Evolutionary conservation across 768 basidiomycete species (phyloP), one percentile per base, ranked within the genome.

Genomic region (Collybia mongolica): DNA sequence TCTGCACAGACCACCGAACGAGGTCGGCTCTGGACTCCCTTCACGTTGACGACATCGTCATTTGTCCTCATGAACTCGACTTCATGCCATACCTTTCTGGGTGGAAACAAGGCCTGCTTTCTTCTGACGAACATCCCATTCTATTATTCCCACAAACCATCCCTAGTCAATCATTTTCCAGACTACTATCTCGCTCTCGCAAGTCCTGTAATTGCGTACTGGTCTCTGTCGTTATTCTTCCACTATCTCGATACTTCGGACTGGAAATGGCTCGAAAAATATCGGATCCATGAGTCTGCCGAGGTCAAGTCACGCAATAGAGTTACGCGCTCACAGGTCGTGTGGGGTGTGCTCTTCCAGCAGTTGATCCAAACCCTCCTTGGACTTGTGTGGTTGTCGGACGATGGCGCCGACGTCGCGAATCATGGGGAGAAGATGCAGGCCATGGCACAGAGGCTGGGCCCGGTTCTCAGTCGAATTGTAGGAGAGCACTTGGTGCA

Each of bases 251-350:
- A 99, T 70, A 69, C 72, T n/a, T 85, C 83, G 2, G 75, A 72
- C 22, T 89, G 85, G 81, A 72, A 81, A 60, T 87, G 84, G 79
- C 77, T 97, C 28, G 84, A 95, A 55, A 83, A 80, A 51, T 86
- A 91, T 65, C 81, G 93, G 39, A 88, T 98, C 40, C 96, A 99
- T 67, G 90, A 93, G 44, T 88, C 90, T 1, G 74, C 72, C 12
- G 95, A 98, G 63, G 83, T 93, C 52, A 74, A 75, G 51, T 66
- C 80, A 2, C 76, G 83, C 49, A 98, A 98, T 65, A 76, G 81
- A 7, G 94, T 82, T 3, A 83, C 90, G 0, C 81, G 82, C 7
- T 46, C 61, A 2, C 65, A 93, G 53, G 96, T 99, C 53, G 60
- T 96, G 29, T 68, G 73, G 57, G 90, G 91, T 0, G 95, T 99